These are phyloP conservation scores for Dimargaris cristalligena DNA, from an alignment of 192 early-diverging fungal genomes.

Conservation along the genomic window DNA sequence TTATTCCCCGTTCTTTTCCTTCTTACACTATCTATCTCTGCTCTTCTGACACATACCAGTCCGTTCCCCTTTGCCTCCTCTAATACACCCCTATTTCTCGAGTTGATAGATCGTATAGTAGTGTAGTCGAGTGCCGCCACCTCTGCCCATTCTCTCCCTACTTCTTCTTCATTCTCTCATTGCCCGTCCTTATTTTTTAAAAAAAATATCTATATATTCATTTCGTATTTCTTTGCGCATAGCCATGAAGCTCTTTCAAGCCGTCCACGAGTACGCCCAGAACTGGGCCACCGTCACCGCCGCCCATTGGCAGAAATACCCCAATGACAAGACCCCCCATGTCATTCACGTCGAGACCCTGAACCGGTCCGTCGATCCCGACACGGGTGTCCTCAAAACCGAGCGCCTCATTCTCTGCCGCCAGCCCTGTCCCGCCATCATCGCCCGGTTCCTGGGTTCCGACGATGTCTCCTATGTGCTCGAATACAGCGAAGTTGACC, in stretches of 20 bases:
- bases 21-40: too few relatives aligned
- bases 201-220: background rate
- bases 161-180: too few relatives aligned
- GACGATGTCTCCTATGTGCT: constrained; percentile 62
- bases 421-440: constrained; percentile 69
- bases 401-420: constrained; percentile 80
- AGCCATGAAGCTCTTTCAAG: constrained; percentile 74
- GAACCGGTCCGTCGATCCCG: constrained; percentile 57
- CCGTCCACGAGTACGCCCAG: constrained; percentile 60
- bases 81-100: too few relatives aligned
- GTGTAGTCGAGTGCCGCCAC: too few relatives aligned
- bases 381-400: constrained; percentile 69
- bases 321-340: constrained; percentile 82
- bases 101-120: too few relatives aligned
- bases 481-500: constrained; percentile 81
- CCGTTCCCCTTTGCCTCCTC: too few relatives aligned
- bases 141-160: too few relatives aligned
- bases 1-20: too few relatives aligned
- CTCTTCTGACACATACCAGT: too few relatives aligned
- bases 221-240: background rate
- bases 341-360: constrained; percentile 84
- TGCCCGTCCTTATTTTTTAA: too few relatives aligned
- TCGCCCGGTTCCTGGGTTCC: constrained; percentile 50
- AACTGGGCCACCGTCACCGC: constrained; percentile 65
- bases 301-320: constrained; percentile 96